Evolutionary conservation across 306 rosid species (phyloP).

Genomic region (Vicia sativa): DNA sequence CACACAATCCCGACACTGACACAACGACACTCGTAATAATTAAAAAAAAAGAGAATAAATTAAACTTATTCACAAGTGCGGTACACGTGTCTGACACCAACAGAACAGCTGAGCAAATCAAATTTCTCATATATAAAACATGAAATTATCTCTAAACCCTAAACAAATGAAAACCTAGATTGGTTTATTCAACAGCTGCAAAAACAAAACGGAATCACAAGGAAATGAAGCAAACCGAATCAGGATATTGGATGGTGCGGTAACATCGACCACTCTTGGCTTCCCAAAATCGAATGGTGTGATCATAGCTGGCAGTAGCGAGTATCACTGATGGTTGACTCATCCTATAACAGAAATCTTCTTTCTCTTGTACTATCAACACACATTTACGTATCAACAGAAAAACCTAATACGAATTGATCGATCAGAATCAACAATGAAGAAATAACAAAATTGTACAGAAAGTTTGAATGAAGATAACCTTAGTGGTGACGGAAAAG

Average conservation of each 20-base stretch:
- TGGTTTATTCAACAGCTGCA: neutral
- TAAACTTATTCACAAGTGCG: too few relatives aligned
- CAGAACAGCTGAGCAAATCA: neutral
- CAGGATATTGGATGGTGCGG: constrained; percentile 93
- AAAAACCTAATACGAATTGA: neutral
- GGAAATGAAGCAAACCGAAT: constrained; percentile 62
- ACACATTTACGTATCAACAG: constrained; percentile 35
- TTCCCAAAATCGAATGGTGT: constrained; percentile 97
- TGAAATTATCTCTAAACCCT: neutral
- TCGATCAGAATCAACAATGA: neutral
- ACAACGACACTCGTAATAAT: too few relatives aligned
- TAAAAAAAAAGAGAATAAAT: too few relatives aligned
- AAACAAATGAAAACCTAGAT: constrained; percentile 5
- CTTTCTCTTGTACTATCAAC: constrained; percentile 6
- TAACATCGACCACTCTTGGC: constrained; percentile 98
- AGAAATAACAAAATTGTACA: neutral
- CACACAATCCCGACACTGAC: too few relatives aligned
- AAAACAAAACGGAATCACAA: neutral
- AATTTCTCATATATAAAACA: neutral
- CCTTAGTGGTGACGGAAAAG: neutral
- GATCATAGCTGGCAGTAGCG: constrained; percentile 98
- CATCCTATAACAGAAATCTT: constrained; percentile 50
- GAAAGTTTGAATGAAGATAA: too few relatives aligned
- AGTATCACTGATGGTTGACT: constrained; percentile 90
- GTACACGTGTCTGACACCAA: too few relatives aligned